These are phyloP conservation scores for Coniochaeta prunicola DNA, from an alignment of 2,329 filamentous ascomycete species.

Conservation along the genomic window DNA sequence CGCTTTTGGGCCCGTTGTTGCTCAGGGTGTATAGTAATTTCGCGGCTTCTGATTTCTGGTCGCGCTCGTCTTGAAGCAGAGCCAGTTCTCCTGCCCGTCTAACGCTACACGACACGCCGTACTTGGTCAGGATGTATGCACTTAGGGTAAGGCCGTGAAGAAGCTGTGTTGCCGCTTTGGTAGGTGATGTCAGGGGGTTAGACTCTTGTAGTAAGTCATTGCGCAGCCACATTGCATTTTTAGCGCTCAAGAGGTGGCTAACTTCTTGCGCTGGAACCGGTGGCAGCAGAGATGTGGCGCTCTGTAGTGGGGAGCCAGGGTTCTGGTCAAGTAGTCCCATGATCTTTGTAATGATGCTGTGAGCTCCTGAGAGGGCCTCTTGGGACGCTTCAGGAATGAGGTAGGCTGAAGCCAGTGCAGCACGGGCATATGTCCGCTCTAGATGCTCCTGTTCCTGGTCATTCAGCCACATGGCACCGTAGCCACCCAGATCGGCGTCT, in stretches of 20 bases:
- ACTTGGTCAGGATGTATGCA: constrained; percentile 46
- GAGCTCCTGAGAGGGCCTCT: constrained; percentile 52
- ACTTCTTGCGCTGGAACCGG: constrained; percentile 26
- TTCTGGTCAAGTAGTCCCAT: constrained; percentile 54
- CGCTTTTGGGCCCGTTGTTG: constrained; percentile 43
- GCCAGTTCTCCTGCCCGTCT: constrained; percentile 54
- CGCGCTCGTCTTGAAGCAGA: constrained; percentile 54
- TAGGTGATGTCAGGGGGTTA: constrained; percentile 60
- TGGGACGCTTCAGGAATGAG: constrained; percentile 51
- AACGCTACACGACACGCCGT: constrained; percentile 42
- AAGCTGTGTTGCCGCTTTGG: constrained; percentile 45
- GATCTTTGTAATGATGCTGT: constrained; percentile 53
- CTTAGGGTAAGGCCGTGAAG: constrained; percentile 58
- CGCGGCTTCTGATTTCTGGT: constrained; percentile 54
- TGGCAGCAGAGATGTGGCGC: constrained; percentile 37
- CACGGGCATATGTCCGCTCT: constrained; percentile 57
- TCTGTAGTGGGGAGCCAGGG: constrained; percentile 42
- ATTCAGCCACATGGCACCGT: constrained; percentile 47
- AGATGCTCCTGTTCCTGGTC: constrained; percentile 54
- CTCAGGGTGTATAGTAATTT: constrained; percentile 50
- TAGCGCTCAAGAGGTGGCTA: constrained; percentile 26
- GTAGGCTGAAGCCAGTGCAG: constrained; percentile 62
- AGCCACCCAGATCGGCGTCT: constrained; percentile 62
- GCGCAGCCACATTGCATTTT: constrained; percentile 37
- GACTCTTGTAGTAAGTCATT: constrained; percentile 48